Evolutionary conservation across 1,139 yeast genomes (phyloP), one percentile per base, ranked within the genome.

Genomic region (Ashbya aceris): DNA sequence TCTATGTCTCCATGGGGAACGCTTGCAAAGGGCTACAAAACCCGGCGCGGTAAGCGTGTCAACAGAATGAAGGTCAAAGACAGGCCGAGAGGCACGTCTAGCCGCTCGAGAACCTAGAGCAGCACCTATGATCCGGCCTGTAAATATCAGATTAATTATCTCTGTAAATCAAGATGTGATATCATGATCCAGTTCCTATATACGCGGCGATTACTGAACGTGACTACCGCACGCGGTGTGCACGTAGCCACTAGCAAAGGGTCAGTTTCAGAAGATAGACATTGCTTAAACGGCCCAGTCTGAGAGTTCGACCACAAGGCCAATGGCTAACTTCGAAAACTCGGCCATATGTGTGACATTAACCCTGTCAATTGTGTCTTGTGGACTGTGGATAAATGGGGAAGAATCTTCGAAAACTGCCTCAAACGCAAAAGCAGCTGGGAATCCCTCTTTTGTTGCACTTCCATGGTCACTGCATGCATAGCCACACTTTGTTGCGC

Each of bases 1-100:
- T 84, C 97, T 10, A 87, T 83, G 71, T 84, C 96, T 46, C 93
- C 94, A 67, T 91, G 97, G 96, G 98, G 99, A 60, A 81, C 81
- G 52, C 66, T 80, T 58, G 80, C 89, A 40, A 89, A 89, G 76
- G 93, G 91, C 66, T 89, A 79, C 70, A 89, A 87, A 77, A 91
- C 98, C 29, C 81, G 98, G 68, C 79, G 83, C 58, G 93, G 93
- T 61, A 86, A 83, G 68, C 76, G 84, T 61, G 80, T 74, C 50
- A 89, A 89, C 65, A 80, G 76, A 65, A 73, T 76, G 75, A 80
- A 85, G 73, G 87, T 87, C 45, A 80, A 82, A 64, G 96, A 89
- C 62, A 77, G 89, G 73, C 83, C 83, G 61, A 75, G 80, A 67
- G 76, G 76, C 40, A 64, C 64, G 44, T 54, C 58, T 29, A 57